Evolutionary conservation across 2,329 filamentous ascomycete genomes (phyloP), one percentile per base, ranked within the genome.

Genomic region (Penicillium decumbens): DNA sequence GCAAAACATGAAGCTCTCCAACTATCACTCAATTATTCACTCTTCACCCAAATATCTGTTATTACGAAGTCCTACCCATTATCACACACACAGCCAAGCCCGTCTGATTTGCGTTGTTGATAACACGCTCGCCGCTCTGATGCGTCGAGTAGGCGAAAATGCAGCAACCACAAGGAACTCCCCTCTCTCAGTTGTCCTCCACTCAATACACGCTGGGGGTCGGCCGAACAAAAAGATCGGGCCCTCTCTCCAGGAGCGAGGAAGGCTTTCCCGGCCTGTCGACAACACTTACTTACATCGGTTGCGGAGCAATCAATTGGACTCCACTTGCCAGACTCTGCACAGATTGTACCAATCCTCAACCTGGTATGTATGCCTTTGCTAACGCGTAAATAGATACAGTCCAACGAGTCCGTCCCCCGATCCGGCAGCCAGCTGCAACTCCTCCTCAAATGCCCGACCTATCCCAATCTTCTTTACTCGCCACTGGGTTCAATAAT

Each of bases 121-220:
- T 29, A 60, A 61, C 15, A 63, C 65, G 1, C 55, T 69, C 1
- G 64, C 63, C 13, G 59, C 57, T 2, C 42, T 67, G 8, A 56
- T 62, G 1, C 58, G 61, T 33, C 50, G 61, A 5, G 53, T 68
- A 3, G 57, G 60, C 12, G 55, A 63, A 58, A 54, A 32, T 61
- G 62, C 3, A 64, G 56, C 43, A 65, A 65, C 39, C 33, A 66
- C 4, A 70, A 68, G 41, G 60, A 66, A 27, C 49, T 68, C 8
- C 37, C 69, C 2, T 58, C 50, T 70, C 6, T 53, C 63, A 3
- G 57, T 66, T 3, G 59, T 65, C 4, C 50, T 68, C 2, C 61
- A 67, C 39, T 62, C 59, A 2, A 61, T 63, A 6, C 60, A 65
- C 9, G 56, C 57, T 64, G 61, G 28, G 65, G 64, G 3, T 57